Evolutionary conservation across 2,329 filamentous ascomycete species (phyloP), one percentile per base, ranked within the genome.

Genomic region (Didymellaceae sp.): DNA sequence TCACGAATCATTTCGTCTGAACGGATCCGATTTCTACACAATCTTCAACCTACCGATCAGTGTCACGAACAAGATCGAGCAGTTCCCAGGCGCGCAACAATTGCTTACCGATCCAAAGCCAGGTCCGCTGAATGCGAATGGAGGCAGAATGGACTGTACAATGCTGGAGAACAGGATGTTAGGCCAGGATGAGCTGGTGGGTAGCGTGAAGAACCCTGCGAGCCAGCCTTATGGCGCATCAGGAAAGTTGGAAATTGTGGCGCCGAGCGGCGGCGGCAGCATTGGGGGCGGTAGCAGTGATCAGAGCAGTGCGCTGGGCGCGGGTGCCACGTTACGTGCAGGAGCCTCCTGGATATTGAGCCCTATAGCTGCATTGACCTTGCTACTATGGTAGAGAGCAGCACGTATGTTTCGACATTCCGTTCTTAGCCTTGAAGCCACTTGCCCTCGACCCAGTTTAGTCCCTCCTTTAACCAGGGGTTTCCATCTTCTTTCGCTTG

Each of bases 41-140:
- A 82, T 90, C 45, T 89, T 89, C 61, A 85, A 90, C 58, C 73
- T 89, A 10, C 87, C 87, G 14, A 86, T 90, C 58, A 78, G 80
- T 3, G 81, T 89, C 28, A 87, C 86, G 5, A 90, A 90, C 67
- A 77, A 75, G 30, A 89, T 90, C 56, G 48, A 58, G 0, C 52
- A 70, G 32, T 72, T 72, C 39, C 70, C 70, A 0, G 58, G 66
- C 14, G 67, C 69, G 4, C 57, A 51, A 3, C 68, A 72, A 17
- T 37, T 72, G 6, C 58, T 63, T 6, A 70, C 67, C 1, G 64
- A 69, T 14, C 70, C 70, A 1, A 58, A 59, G 3, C 70, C 70
- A 0, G 69, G 70, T 1, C 70, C 70, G 6, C 42, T 73, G 30
- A 70, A 65, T 35, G 62, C 61, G 32, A 72, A 64, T 34, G 70